Evolutionary conservation across 1,284 basidiomycete genomes (phyloP), one percentile per base, ranked within the genome.

Genomic region (Cutaneotrichosporon cavernicola): DNA sequence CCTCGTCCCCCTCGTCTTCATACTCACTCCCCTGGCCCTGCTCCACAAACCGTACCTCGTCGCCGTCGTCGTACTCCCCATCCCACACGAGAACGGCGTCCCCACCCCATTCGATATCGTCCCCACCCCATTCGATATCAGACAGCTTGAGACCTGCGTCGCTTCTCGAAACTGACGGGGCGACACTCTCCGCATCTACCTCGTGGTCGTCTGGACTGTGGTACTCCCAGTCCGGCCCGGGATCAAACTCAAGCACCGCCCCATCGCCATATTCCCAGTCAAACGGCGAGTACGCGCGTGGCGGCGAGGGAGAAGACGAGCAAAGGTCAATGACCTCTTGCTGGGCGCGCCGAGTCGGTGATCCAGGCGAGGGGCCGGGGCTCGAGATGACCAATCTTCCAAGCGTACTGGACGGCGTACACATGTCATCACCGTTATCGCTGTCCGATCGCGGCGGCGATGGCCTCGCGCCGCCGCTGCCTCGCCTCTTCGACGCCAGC

Each of bases 21-120:
- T 61, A 57, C 16, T 61, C 55, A 6, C n/a, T 14, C 9, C 13
- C 26, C 49, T 50, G 11, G 14, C 26, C 49, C 26, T 26, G 22
- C 49, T 36, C 43, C 21, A 34, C 65, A 4, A 62, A 67, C n/a
- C 58, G 59, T 8, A 66, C 64, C n/a, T 65, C 65, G n/a, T 65
- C 69, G 10, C 63, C 68, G 31, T 66, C 63, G 5, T 61, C 59
- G 21, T 14, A 32, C 40, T 46, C 40, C 16, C 52, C 65, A 16
- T 64, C 63, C 69, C 60, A 77, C 31, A 47, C 58, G 31, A 69
- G 31, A 1, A 72, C 68, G 5, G 75, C 75, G 55, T 74, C 67
- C n/a, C 60, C 57, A 1, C 67, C 65, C 65, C 65, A 69, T 2
- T 59, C 64, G 14, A 14, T 34, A 22, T 50, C 46, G 55, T 74